Evolutionary conservation across 2,329 filamentous ascomycete species (phyloP).

Genomic region (Neoarthrinium moseri): DNA sequence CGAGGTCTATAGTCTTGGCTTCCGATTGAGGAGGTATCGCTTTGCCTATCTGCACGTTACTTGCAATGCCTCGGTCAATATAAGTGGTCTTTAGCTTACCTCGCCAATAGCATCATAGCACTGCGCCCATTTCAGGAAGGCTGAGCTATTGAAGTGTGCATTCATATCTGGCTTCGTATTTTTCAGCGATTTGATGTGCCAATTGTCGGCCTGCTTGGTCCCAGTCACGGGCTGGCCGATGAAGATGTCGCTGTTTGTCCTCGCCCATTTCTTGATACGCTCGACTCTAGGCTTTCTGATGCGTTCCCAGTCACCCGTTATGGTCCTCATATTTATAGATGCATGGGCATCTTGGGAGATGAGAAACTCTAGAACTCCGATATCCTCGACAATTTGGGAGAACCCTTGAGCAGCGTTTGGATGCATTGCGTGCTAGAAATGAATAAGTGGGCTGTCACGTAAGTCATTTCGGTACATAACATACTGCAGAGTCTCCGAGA

Average conservation of each 20-base stretch:
- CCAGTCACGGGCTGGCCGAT: not conserved
- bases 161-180: slow-evolving; percentile 5
- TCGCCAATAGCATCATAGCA: slow-evolving; percentile 9
- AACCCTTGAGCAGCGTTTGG: slow-evolving; percentile 10
- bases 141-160: slow-evolving; percentile 4
- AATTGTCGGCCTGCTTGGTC: not conserved
- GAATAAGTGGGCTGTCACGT: not conserved
- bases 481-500: slow-evolving; percentile 8
- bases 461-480: not conserved
- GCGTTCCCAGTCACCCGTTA: slow-evolving; percentile 7
- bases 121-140: slow-evolving; percentile 10
- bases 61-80: not conserved
- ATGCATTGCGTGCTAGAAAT: slow-evolving; percentile 9
- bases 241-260: not conserved
- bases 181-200: slow-evolving; percentile 8
- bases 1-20: too few relatives aligned
- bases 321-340: not conserved
- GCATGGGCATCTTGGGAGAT: not conserved
- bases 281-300: slow-evolving; percentile 8
- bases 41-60: not conserved
- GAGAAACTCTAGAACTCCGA: slow-evolving; percentile 11
- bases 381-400: slow-evolving; percentile 11
- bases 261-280: slow-evolving; percentile 7
- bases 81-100: not conserved
- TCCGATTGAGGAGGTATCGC: too few relatives aligned